Conservation (phyloP, 352 stramenopile species). For the Saprolegnia diclina region DNA sequence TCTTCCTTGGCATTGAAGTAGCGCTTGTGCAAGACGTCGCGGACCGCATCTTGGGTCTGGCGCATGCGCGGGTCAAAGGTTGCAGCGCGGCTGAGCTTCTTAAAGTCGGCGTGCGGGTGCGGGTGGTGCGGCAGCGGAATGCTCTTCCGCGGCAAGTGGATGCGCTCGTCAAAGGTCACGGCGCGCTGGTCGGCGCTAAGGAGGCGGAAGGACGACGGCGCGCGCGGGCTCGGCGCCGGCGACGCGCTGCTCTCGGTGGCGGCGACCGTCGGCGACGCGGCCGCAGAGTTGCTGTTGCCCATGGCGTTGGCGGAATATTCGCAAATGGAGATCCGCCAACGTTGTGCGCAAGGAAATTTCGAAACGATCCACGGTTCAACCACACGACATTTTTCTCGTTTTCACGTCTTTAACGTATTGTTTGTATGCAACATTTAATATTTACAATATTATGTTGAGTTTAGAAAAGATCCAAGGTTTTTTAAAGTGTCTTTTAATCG, state of each 20-base stretch:
- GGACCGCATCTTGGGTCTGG: conserved; percentile 51
- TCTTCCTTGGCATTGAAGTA: conserved; percentile 79
- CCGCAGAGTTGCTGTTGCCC: not conserved
- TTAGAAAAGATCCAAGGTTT: too few species aligned
- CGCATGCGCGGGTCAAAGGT: conserved; percentile 74
- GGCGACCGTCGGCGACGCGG: not conserved
- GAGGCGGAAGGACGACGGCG: conserved; percentile 29
- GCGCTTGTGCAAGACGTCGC: conserved; percentile 72
- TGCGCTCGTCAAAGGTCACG: conserved; percentile 76
- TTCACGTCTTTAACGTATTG: not conserved
- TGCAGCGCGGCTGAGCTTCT: conserved; percentile 62
- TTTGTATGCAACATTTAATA: not conserved
- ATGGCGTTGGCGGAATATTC: not conserved
- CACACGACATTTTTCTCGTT: not conserved
- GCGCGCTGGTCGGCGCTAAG: conserved; percentile 67
- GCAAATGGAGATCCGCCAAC: not conserved
- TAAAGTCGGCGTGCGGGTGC: conserved; percentile 40
- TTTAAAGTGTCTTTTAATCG: too few species aligned
- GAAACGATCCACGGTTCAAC: conserved; percentile 1
- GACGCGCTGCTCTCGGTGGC: not conserved
- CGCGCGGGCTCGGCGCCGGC: not conserved
- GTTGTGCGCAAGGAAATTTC: not conserved
- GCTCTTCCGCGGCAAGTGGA: conserved; percentile 41
- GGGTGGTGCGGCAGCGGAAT: conserved; percentile 25
- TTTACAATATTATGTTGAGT: not conserved